Conservation (phyloP, 78 protist genomes). For the Dictyostelium brefeldianum region DNA sequence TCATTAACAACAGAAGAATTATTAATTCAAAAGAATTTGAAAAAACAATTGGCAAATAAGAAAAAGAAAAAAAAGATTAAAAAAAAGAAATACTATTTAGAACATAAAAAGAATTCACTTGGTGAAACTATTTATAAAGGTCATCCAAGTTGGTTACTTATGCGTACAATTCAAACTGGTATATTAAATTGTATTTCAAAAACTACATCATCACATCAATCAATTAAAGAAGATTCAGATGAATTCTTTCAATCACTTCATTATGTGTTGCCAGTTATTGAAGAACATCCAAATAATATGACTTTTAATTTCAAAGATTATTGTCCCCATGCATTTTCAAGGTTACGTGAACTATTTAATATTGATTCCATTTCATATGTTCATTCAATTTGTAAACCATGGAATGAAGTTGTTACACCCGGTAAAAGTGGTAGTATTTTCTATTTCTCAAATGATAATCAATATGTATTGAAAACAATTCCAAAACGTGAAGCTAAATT, state of each 20-base stretch:
- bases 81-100: slow-evolving; percentile 19
- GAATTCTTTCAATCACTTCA: slow-evolving; percentile 46
- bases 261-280: slow-evolving; percentile 67
- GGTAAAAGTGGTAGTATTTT: slow-evolving; percentile 94
- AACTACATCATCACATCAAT: slow-evolving; percentile 4
- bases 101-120: slow-evolving; percentile 72
- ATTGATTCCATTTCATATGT: slow-evolving; percentile 42
- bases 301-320: slow-evolving; percentile 84
- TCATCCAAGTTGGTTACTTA: slow-evolving; percentile 76
- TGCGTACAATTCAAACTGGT: slow-evolving; percentile 84
- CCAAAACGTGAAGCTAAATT: slow-evolving; percentile 91
- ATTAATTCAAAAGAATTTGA: too few relatives aligned
- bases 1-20: too few relatives aligned
- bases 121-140: slow-evolving; percentile 79
- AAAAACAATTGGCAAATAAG: not conserved
- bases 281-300: slow-evolving; percentile 50
- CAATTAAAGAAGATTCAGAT: slow-evolving; percentile 36
- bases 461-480: slow-evolving; percentile 94
- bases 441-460: slow-evolving; percentile 87
- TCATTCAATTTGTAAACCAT: slow-evolving; percentile 42
- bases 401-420: slow-evolving; percentile 88
- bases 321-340: slow-evolving; percentile 85
- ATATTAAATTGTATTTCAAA: slow-evolving; percentile 50
- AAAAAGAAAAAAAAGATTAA: slow-evolving; percentile 46
- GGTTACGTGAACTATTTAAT: slow-evolving; percentile 46